Percentiles rank a stretch among this genome's conserved stretches.
Evolutionary conservation across 2,329 filamentous ascomycete species (phyloP).

Genomic region (Aspergillus versicolor): DNA sequence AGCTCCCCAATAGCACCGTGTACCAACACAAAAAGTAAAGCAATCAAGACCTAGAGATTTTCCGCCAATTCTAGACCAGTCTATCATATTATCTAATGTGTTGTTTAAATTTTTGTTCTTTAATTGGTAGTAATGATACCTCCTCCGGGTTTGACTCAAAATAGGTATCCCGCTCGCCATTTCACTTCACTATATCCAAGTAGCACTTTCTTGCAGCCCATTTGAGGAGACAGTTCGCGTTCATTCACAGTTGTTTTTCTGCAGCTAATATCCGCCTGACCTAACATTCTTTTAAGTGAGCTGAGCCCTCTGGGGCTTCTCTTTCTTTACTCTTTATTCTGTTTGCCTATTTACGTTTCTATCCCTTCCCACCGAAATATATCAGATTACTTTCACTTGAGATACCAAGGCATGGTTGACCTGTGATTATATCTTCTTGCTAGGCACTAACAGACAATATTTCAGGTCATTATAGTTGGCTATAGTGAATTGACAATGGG

Average conservation of each 20-base stretch:
- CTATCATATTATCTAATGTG: neutral
- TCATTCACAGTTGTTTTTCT: neutral
- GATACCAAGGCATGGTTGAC: neutral
- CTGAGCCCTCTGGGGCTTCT: neutral
- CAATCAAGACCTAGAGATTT: neutral
- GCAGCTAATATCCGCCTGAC: neutral
- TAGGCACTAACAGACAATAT: neutral
- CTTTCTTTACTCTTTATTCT: neutral
- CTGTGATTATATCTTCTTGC: neutral
- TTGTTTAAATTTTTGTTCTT: neutral
- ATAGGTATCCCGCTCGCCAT: neutral
- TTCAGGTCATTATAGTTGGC: neutral
- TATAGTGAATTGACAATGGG: neutral
- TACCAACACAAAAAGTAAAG: neutral
- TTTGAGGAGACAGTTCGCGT: neutral
- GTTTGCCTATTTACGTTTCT: neutral
- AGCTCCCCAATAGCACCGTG: neutral
- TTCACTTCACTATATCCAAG: neutral
- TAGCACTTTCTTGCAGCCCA: too few relatives aligned
- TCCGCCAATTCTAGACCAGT: neutral
- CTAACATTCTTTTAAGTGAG: neutral
- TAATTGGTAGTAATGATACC: neutral
- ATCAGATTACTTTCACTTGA: neutral
- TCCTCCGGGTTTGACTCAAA: neutral
- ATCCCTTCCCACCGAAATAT: neutral